Percentiles rank a stretch among this genome's conserved stretches.
These are phyloP conservation scores for Syzygium jambos DNA, from an alignment of 345 rosid genomes.

Conservation along the genomic window DNA sequence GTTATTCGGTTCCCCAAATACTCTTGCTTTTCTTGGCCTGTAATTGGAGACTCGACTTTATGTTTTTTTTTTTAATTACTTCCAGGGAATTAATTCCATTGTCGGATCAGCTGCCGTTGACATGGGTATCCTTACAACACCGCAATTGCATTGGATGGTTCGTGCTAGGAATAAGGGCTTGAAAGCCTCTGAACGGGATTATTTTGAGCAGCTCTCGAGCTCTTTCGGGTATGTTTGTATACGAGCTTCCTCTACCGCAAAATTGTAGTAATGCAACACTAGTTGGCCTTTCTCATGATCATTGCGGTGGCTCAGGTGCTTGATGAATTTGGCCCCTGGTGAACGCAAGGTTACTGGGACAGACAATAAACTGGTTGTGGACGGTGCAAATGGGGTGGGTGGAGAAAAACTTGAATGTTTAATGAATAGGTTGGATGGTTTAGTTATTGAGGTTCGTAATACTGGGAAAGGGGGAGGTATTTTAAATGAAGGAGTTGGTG, in stretches of 20 bases:
- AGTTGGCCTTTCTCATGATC: neutral
- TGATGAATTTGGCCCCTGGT: conserved; percentile 57
- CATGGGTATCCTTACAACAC: conserved; percentile 84
- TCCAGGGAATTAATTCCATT: conserved; percentile 61
- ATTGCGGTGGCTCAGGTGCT: conserved; percentile 28
- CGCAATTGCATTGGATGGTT: conserved; percentile 94
- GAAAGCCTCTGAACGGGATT: conserved; percentile 59
- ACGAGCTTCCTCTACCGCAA: neutral
- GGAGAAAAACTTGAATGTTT: conserved; percentile 63
- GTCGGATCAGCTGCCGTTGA: conserved; percentile 51
- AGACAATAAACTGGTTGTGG: conserved; percentile 51
- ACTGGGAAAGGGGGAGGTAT: conserved; percentile 66
- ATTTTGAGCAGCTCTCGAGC: conserved; percentile 65
- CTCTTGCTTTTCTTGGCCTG: neutral
- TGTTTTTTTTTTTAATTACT: neutral
- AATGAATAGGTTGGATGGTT: conserved; percentile 35
- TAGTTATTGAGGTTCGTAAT: conserved; percentile 64
- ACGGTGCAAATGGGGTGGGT: conserved; percentile 93
- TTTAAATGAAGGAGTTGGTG: conserved; percentile 90
- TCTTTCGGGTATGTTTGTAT: conserved; percentile 48
- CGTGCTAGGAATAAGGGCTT: conserved; percentile 69
- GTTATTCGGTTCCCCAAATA: neutral
- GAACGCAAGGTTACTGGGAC: conserved; percentile 6
- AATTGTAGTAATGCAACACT: neutral
- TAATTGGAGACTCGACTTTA: neutral